A percentile compares a stretch with the other conserved stretches of the same genome.
Conservation (phyloP, 768 basidiomycete genomes). For the Suillus cothurnatus region DNA sequence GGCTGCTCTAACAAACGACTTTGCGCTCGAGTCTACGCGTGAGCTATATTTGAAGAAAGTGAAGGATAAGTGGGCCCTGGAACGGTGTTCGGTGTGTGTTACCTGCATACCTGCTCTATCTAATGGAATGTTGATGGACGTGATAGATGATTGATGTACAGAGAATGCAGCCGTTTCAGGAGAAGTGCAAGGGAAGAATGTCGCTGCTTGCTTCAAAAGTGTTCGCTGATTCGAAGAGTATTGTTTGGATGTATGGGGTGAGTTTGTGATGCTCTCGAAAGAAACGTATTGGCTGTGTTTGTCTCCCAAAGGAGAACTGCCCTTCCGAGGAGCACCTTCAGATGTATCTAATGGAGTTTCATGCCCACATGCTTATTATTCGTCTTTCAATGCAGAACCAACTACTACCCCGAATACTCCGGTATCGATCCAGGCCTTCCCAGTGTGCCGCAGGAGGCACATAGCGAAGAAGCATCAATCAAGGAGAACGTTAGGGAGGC, state of each 20-base stretch:
- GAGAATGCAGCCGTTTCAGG: slow-evolving; percentile 1
- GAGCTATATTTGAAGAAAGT: slow-evolving; percentile 20
- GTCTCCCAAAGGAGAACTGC: not conserved
- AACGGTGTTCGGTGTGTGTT: not conserved
- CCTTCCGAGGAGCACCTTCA: slow-evolving; percentile 24
- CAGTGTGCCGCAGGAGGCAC: not conserved
- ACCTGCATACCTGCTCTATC: not conserved
- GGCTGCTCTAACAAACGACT: slow-evolving; percentile 28
- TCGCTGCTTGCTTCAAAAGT: slow-evolving; percentile 1
- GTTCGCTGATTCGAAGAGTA: not conserved
- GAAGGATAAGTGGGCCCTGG: slow-evolving; percentile 25
- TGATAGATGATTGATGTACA: not conserved
- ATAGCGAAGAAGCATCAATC: not conserved
- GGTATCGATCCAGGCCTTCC: not conserved
- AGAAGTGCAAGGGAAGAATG: not conserved
- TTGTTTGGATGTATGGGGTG: slow-evolving; percentile 24
- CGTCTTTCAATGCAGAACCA: slow-evolving; percentile 23
- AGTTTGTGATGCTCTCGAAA: not conserved
- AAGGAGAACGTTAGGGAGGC: not conserved
- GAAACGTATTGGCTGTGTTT: not conserved
- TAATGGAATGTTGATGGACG: not conserved
- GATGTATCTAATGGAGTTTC: slow-evolving; percentile 19
- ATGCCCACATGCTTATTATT: not conserved
- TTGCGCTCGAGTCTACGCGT: slow-evolving; percentile 27
- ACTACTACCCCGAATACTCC: slow-evolving; percentile 8